Evolutionary conservation across 1,139 yeast species (phyloP).

Genomic region (Nematodospora anomalae): DNA sequence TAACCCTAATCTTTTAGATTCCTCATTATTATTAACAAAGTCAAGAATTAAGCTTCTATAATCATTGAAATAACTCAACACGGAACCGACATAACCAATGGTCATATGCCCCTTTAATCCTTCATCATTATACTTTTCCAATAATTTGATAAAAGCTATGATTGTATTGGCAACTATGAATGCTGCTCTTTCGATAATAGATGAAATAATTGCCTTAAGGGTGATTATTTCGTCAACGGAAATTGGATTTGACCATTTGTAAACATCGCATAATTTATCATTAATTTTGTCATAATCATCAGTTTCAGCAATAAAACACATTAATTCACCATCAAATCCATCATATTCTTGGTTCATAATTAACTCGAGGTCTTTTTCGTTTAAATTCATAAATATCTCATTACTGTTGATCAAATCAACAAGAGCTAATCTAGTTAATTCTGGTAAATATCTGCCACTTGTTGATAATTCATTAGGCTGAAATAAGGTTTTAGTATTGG

Average conservation of each 20-base stretch:
- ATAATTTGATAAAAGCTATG: conserved; percentile 36
- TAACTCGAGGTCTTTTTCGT: conserved; percentile 10
- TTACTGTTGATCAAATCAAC: conserved; percentile 30
- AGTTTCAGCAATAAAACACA: conserved; percentile 39
- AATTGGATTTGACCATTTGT: conserved; percentile 25
- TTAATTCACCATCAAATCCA: conserved; percentile 41
- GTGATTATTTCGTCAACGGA: conserved; percentile 25
- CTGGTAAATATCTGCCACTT: conserved; percentile 58
- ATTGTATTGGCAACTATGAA: conserved; percentile 40
- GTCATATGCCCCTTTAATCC: conserved; percentile 22
- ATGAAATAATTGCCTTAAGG: conserved; percentile 28
- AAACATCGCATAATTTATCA: conserved; percentile 21
- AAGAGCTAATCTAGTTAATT: conserved; percentile 45
- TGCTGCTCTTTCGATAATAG: conserved; percentile 41
- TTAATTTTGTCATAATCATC: conserved; percentile 24
- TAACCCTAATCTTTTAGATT: conserved; percentile 27
- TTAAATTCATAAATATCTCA: conserved; percentile 30
- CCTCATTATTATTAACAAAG: conserved; percentile 31
- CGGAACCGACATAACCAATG: conserved; percentile 49
- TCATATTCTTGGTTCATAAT: conserved; percentile 25
- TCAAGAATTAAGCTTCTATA: conserved; percentile 33
- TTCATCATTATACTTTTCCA: conserved; percentile 30
- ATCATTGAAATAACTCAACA: conserved; percentile 36
- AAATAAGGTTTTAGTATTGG: conserved; percentile 32
- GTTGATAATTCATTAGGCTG: conserved; percentile 59